These are phyloP conservation scores for Venturia asperata DNA, from an alignment of 2,329 filamentous ascomycete species.

Conservation along the genomic window DNA sequence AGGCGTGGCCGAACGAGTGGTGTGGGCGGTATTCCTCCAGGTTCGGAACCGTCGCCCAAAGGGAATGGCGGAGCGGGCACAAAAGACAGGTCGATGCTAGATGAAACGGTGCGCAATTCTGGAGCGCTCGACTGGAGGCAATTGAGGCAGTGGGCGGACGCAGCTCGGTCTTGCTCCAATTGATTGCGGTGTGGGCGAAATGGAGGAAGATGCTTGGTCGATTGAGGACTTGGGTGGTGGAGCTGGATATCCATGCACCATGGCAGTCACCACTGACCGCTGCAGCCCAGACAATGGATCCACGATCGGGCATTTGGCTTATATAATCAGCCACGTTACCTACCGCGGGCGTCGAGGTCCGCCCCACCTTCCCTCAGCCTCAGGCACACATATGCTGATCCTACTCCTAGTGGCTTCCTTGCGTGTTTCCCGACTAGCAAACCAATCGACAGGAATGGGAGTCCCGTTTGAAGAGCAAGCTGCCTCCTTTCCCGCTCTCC, in stretches of 20 bases:
- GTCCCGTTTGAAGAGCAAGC: neutral
- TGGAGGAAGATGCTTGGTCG: neutral
- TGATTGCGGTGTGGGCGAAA: neutral
- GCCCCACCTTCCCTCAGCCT: neutral
- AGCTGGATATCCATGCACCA: no score
- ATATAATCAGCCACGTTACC: neutral
- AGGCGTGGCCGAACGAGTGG: slow-evolving; percentile 19
- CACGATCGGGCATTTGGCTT: no score
- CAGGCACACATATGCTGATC: neutral
- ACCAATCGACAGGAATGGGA: neutral
- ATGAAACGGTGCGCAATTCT: neutral
- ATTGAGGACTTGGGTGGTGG: no score
- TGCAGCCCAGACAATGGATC: no score
- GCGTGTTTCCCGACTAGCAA: slow-evolving; percentile 2
- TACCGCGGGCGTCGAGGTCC: neutral
- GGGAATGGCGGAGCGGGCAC: neutral
- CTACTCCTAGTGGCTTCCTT: no score
- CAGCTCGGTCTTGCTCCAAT: slow-evolving; percentile 1
- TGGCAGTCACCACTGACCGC: neutral
- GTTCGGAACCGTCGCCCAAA: neutral
- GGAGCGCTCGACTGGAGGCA: neutral
- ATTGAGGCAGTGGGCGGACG: no score
- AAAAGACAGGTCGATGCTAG: neutral
- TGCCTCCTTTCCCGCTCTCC: neutral
- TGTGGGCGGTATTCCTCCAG: slow-evolving; percentile 1